Evolutionary conservation across 306 rosid species (phyloP), one percentile per base, ranked within the genome.

Genomic region (Malus sylvestris): DNA sequence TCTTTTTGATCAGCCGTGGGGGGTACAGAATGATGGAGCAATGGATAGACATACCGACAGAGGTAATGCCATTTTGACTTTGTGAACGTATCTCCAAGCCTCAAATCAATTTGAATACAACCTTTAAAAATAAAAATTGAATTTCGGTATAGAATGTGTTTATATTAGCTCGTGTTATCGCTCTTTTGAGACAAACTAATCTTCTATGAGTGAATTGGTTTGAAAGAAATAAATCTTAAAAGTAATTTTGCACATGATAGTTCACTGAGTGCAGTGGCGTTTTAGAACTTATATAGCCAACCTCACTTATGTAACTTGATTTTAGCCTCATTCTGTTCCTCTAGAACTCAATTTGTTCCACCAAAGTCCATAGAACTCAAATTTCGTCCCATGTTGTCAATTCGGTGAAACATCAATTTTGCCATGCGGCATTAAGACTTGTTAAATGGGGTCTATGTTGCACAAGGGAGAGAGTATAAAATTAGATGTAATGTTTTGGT

Each of bases 91-190:
- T 45, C 35, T 67, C 32, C 49, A 40, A 51, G 80, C 66, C 72
- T 29, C 62, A 4, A 63, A 27, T 70, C 73, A 25, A 64, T 57
- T 30, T 75, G 67, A 40, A 76, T 44, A 70, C 58, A 38, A 15
- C 29, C 68, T 59, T 35, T 29, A 53, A 27, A 29, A 63, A 22
- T 42, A 15, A 67, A 52, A 33, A 3, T 20, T 71, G 7, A 15
- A 35, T 67, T 74, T 51, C 44, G 63, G 78, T 40, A 38, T 59
- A 33, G 40, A 32, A 25, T 30, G 67, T 61, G 49, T 19, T n/a
- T 67, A 57, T 42, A 25, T 1, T 32, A 32, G 15, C 46, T 7
- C 19, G 5, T 66, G 35, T 33, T 45, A 66, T 33, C 27, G 0
- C 33, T 11, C 9, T 23, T 7, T 25, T 12, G 66, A 60, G 19